These are phyloP conservation scores for Euclidium syriacum DNA, from an alignment of 345 rosid genomes.

Conservation along the genomic window DNA sequence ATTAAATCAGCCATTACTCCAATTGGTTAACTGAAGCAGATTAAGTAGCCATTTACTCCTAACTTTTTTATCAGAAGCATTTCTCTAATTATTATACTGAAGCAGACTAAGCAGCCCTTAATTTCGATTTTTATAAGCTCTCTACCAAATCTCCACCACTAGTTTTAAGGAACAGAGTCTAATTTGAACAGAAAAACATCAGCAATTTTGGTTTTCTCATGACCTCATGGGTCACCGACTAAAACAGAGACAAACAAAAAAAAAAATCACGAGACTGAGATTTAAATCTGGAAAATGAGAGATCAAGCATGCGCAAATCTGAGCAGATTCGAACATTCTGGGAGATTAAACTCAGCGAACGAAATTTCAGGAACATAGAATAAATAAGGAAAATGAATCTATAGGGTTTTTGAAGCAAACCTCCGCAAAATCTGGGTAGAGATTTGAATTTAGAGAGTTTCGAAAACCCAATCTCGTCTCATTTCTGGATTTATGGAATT, in stretches of 20 bases:
- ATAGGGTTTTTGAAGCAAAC: constrained; percentile 19
- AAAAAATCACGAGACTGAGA: background rate
- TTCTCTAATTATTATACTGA: no score
- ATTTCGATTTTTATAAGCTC: constrained; percentile 1
- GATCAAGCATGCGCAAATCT: constrained; percentile 20
- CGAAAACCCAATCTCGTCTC: constrained; percentile 3
- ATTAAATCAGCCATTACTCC: background rate
- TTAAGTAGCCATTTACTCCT: no score
- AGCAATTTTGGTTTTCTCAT: constrained; percentile 17
- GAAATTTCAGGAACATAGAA: background rate
- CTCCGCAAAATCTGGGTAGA: constrained; percentile 14
- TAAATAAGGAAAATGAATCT: background rate
- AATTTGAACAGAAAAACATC: background rate
- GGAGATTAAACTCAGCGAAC: background rate
- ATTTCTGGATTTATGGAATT: background rate
- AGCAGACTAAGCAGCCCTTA: constrained; percentile 14
- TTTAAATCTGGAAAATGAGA: constrained; percentile 18
- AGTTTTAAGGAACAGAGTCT: background rate
- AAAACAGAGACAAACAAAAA: background rate
- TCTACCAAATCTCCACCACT: constrained; percentile 15
- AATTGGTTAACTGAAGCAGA: background rate
- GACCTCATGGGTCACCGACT: constrained; percentile 23
- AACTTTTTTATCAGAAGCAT: background rate
- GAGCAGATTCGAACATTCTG: constrained; percentile 16
- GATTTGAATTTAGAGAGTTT: constrained; percentile 5